Conservation (phyloP, 2,329 filamentous ascomycete genomes). For the Arthrobotrys conoides region DNA sequence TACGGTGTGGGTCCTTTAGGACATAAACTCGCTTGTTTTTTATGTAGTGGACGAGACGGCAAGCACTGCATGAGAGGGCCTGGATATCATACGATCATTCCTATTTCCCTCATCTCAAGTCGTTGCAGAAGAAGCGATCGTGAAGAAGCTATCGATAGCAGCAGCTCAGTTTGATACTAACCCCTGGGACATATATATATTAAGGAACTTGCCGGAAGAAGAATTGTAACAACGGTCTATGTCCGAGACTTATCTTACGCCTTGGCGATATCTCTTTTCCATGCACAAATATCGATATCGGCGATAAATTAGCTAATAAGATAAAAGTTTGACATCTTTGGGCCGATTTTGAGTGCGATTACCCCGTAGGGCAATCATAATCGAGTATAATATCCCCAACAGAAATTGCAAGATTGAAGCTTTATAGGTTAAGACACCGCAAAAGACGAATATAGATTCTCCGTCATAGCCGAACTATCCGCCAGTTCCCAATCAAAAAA, state of each 20-base stretch:
- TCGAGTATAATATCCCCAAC: conserved; percentile 17
- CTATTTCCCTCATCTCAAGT: conserved; percentile 9
- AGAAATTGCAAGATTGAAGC: neutral
- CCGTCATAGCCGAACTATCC: conserved; percentile 42
- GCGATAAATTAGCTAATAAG: conserved; percentile 22
- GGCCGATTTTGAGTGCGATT: neutral
- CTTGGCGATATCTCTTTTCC: conserved; percentile 18
- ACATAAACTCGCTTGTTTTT: conserved; percentile 6
- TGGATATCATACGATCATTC: conserved; percentile 20
- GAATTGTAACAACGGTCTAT: neutral
- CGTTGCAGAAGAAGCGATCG: neutral
- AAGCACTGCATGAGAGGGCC: neutral
- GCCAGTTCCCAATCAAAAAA: conserved; percentile 19
- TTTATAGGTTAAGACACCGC: neutral
- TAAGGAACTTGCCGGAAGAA: neutral
- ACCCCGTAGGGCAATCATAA: neutral
- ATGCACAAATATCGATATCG: neutral
- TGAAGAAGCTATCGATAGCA: conserved; percentile 2
- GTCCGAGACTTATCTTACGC: conserved; percentile 1
- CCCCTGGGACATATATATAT: neutral
- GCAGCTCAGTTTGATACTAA: neutral
- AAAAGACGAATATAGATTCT: neutral
- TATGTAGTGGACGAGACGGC: conserved; percentile 13
- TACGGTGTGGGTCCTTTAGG: neutral
- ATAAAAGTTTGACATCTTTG: neutral